Conservation (phyloP, 768 basidiomycete species). For the Termitomyces sp. region DNA sequence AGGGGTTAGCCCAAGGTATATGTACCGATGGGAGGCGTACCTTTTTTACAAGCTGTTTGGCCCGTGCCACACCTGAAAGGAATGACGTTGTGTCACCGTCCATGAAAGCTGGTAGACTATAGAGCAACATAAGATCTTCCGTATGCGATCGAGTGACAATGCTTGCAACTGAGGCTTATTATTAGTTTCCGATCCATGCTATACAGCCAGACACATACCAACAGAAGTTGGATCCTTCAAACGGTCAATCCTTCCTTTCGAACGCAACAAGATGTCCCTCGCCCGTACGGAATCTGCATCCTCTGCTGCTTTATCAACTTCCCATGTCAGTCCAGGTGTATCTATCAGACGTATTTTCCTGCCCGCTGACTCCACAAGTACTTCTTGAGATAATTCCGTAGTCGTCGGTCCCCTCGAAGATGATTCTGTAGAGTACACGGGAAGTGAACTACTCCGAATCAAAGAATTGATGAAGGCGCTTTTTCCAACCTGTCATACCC, state of each 20-base stretch:
- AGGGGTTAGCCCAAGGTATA: conserved; percentile 6
- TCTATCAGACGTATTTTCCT: conserved; percentile 67
- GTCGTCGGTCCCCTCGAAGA: conserved; percentile 65
- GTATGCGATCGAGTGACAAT: conserved; percentile 62
- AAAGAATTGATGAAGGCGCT: conserved; percentile 82
- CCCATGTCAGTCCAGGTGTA: conserved; percentile 79
- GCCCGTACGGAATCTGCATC: conserved; percentile 37
- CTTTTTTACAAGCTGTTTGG: conserved; percentile 72
- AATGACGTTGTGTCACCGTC: conserved; percentile 66
- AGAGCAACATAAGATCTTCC: conserved; percentile 88
- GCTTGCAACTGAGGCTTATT: conserved; percentile 44
- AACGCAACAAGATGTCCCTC: conserved; percentile 73
- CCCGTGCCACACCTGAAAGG: conserved; percentile 70
- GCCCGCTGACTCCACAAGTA: conserved; percentile 41
- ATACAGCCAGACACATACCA: conserved; percentile 37
- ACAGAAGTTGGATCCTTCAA: conserved; percentile 74
- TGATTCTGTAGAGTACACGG: conserved; percentile 51
- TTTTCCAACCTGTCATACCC: conserved; percentile 60
- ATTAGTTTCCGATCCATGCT: conserved; percentile 7
- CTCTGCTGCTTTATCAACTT: conserved; percentile 30
- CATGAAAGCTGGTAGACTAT: conserved; percentile 75
- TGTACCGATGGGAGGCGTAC: conserved; percentile 27
- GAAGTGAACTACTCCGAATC: conserved; percentile 39
- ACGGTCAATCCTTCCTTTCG: conserved; percentile 76
- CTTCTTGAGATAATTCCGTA: conserved; percentile 60